Conservation (phyloP, 257 asterid genomes). For the Nicotiana attenuata region DNA sequence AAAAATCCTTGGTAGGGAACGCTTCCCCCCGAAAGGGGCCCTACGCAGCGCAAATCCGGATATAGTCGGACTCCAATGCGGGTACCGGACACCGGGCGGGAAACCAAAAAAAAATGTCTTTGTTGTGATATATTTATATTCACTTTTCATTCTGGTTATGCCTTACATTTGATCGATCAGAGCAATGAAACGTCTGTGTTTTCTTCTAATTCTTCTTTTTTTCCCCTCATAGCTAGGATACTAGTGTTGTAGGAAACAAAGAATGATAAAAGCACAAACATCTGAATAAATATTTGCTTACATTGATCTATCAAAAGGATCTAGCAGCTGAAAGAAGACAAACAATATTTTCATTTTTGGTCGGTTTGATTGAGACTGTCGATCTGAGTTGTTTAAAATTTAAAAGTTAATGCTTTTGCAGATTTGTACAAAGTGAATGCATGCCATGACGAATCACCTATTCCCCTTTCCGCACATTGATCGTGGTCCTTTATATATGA, state of each 20-base stretch:
- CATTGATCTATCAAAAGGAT: background rate
- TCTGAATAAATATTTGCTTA: background rate
- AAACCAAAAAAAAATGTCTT: too few species aligned
- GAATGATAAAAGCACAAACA: background rate
- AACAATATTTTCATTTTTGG: background rate
- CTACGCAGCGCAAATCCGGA: too few species aligned
- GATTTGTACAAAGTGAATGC: background rate
- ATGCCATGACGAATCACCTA: too few species aligned
- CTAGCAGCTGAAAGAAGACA: background rate
- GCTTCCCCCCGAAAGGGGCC: too few species aligned
- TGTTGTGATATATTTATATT: background rate
- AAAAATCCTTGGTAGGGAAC: too few species aligned
- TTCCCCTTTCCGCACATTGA: background rate
- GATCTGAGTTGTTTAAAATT: background rate
- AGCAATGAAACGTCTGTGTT: background rate
- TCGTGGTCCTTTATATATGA: background rate
- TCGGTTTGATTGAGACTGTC: background rate
- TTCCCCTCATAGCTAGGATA: background rate
- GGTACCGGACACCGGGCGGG: too few species aligned
- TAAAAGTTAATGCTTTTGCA: background rate
- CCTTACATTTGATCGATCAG: background rate
- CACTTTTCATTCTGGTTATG: background rate
- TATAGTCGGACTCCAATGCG: too few species aligned
- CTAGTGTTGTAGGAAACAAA: background rate
- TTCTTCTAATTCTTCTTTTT: background rate